phyloP scores from a whole-genome alignment of 768 basidiomycete genomes.

The Pisolithus albus region DNA sequence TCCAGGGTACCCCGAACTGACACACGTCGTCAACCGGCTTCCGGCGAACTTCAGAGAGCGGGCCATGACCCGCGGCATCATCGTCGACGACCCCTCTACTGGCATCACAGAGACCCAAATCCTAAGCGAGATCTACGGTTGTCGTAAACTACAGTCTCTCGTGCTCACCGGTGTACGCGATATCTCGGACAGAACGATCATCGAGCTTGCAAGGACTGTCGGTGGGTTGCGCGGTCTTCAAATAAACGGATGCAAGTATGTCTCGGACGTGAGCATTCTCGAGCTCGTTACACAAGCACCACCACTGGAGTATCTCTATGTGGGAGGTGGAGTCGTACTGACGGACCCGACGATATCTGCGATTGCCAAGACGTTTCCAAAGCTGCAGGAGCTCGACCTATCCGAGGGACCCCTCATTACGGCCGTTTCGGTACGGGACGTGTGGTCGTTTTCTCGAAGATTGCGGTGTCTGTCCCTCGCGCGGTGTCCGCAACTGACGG shows the following conservation, averaged over 20 bases:
- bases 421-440: conserved; percentile 61
- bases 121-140: conserved; percentile 45
- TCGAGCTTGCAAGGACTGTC: conserved; percentile 55
- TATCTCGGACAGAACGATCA: conserved; percentile 63
- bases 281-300: conserved; percentile 64
- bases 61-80: conserved; percentile 52
- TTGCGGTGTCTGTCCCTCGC: conserved; percentile 71
- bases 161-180: conserved; percentile 63
- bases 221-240: conserved; percentile 68
- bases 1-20: conserved; percentile 36
- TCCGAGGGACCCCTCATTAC: conserved; percentile 63
- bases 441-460: conserved; percentile 78
- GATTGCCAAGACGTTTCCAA: conserved; percentile 67
- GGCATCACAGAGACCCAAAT: conserved; percentile 56
- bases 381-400: conserved; percentile 77
- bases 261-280: conserved; percentile 74
- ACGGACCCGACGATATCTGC: conserved; percentile 56
- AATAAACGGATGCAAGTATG: conserved; percentile 62
- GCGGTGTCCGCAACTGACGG: conserved; percentile 70
- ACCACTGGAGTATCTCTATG: conserved; percentile 64
- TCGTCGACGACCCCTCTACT: conserved; percentile 38
- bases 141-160: conserved; percentile 61
- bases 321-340: conserved; percentile 63
- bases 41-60: conserved; percentile 53
- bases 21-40: conserved; percentile 52